Conservation (phyloP, 78 protist genomes). For the Pigoraptor vietnamica region DNA sequence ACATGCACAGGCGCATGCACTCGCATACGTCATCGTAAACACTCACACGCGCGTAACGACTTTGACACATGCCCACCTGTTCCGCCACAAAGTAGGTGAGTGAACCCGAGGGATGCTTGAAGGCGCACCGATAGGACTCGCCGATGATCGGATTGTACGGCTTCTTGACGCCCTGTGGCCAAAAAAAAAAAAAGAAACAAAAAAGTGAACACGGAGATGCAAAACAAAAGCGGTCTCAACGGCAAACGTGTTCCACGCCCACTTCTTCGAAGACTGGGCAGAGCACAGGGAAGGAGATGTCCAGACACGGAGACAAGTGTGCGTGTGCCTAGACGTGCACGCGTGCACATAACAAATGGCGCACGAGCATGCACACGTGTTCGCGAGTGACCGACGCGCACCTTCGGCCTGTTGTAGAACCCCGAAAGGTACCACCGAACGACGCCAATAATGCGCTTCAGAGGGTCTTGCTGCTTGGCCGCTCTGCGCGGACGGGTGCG, state of each 20-base stretch:
- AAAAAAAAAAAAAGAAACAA: too few species aligned
- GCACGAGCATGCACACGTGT: background rate
- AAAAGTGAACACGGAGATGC: too few species aligned
- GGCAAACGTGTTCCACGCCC: too few species aligned
- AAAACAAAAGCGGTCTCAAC: too few species aligned
- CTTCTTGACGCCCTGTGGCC: slow-evolving; percentile 41
- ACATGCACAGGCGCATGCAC: background rate
- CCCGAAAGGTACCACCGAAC: slow-evolving; percentile 83
- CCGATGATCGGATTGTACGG: slow-evolving; percentile 95
- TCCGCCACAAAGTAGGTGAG: slow-evolving; percentile 33
- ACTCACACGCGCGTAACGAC: background rate
- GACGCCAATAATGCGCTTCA: slow-evolving; percentile 56
- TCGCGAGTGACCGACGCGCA: background rate
- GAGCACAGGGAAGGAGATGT: too few species aligned
- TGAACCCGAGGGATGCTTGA: background rate
- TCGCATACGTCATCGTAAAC: background rate
- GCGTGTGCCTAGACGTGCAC: background rate
- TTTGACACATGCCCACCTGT: slow-evolving; percentile 76
- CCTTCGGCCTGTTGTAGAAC: slow-evolving; percentile 56
- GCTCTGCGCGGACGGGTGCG: background rate
- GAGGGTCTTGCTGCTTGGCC: slow-evolving; percentile 37
- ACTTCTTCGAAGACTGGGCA: too few species aligned
- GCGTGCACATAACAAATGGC: background rate
- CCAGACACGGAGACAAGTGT: too few species aligned
- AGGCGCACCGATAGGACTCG: slow-evolving; percentile 62